A percentile compares a stretch with the other conserved stretches of the same genome.
These are phyloP conservation scores for Heterobasidion irregulare DNA, from an alignment of 1,284 basidiomycete species.

Conservation along the genomic window DNA sequence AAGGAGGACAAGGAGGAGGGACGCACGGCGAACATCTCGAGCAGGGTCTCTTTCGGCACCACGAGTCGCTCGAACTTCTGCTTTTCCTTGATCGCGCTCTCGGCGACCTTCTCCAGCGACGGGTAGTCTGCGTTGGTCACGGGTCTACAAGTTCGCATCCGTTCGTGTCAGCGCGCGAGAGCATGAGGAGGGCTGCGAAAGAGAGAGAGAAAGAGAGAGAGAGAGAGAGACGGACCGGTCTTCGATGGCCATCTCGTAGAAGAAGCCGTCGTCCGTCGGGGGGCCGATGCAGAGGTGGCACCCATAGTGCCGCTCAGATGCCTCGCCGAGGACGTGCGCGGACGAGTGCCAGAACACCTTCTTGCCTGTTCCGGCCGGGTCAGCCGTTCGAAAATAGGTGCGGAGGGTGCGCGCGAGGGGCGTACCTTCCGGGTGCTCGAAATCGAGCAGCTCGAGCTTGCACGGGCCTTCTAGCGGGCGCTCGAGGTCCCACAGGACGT, in stretches of 20 bases:
- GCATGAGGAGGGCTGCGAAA: not conserved
- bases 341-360: slow-evolving; percentile 99
- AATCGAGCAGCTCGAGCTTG: slow-evolving; percentile 85
- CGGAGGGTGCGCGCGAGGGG: not conserved
- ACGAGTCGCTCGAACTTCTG: slow-evolving; percentile 95
- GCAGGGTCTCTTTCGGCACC: slow-evolving; percentile 87
- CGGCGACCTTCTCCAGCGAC: slow-evolving; percentile 82
- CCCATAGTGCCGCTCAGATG: slow-evolving; percentile 94
- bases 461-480: slow-evolving; percentile 84
- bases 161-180: no score
- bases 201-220: not conserved
- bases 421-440: slow-evolving; percentile 88
- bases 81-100: slow-evolving; percentile 90
- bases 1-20: not conserved
- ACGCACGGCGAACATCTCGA: slow-evolving; percentile 93
- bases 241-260: slow-evolving; percentile 94
- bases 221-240: slow-evolving; percentile 40
- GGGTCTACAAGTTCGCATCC: slow-evolving; percentile 33
- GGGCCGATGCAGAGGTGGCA: slow-evolving; percentile 97
- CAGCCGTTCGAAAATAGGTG: not conserved
- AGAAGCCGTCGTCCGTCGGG: slow-evolving; percentile 98
- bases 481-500: slow-evolving; percentile 90
- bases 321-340: slow-evolving; percentile 98
- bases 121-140: slow-evolving; percentile 82
- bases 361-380: slow-evolving; percentile 51